A percentile compares a stretch with the other conserved stretches of the same genome.
These are phyloP conservation scores for Jamesozyma rosinii DNA, from an alignment of 805 yeast genomes.

Conservation along the genomic window DNA sequence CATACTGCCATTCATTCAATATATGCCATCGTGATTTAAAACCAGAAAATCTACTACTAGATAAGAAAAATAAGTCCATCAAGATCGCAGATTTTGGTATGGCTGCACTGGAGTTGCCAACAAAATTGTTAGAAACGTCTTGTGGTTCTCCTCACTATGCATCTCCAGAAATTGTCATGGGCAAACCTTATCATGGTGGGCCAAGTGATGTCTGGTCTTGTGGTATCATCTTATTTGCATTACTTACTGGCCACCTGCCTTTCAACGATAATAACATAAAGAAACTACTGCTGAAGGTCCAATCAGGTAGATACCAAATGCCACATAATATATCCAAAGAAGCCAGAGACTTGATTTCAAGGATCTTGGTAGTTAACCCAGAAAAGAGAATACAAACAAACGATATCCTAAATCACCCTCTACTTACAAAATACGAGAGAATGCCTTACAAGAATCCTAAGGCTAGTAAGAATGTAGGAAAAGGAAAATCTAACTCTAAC, in stretches of 20 bases:
- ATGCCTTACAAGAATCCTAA: conserved; percentile 5
- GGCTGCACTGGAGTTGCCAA: conserved; percentile 76
- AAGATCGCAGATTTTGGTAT: conserved; percentile 83
- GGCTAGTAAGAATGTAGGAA: conserved; percentile 2
- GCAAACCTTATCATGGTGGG: conserved; percentile 70
- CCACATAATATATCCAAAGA: conserved; percentile 54
- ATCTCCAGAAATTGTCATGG: conserved; percentile 77
- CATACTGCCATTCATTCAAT: conserved; percentile 72
- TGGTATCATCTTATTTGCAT: conserved; percentile 72
- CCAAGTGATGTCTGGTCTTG: conserved; percentile 87
- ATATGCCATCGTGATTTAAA: conserved; percentile 77
- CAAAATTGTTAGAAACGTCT: conserved; percentile 62
- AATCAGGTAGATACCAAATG: conserved; percentile 66
- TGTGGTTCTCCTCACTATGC: conserved; percentile 89
- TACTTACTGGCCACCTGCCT: conserved; percentile 72
- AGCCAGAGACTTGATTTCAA: conserved; percentile 56
- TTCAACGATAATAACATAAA: conserved; percentile 77
- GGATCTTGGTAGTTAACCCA: conserved; percentile 66
- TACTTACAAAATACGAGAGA: conserved; percentile 54
- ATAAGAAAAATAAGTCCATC: conserved; percentile 51
- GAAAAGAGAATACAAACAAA: conserved; percentile 58
- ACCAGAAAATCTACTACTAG: conserved; percentile 69
- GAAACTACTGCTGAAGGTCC: conserved; percentile 61
- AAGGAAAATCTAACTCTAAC: conserved; percentile 25
- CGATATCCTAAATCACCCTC: conserved; percentile 64